Percentiles rank a stretch among this genome's conserved stretches.
Evolutionary conservation across 2,329 filamentous ascomycete genomes (phyloP).

Genomic region (Aspergillus pseudoviridinutans): DNA sequence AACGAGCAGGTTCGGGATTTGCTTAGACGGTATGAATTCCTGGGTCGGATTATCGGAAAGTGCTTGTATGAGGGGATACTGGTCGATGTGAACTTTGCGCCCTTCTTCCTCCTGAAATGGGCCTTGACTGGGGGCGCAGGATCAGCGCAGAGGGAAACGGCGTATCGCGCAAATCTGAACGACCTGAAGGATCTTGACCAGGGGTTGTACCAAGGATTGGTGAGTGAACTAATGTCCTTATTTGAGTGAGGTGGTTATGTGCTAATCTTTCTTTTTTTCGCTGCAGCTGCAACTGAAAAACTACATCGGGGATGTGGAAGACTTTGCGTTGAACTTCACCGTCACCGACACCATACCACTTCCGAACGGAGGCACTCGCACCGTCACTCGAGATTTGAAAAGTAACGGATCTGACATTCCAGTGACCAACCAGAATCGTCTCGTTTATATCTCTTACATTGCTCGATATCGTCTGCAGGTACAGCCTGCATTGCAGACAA

Average conservation of each 20-base stretch:
- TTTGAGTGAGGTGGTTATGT: neutral
- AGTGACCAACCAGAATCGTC: slow-evolving; percentile 88
- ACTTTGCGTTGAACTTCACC: slow-evolving; percentile 83
- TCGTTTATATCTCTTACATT: slow-evolving; percentile 91
- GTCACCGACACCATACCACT: slow-evolving; percentile 66
- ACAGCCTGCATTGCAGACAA: slow-evolving; percentile 77
- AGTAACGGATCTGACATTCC: slow-evolving; percentile 69
- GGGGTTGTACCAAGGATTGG: slow-evolving; percentile 80
- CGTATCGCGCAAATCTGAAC: slow-evolving; percentile 89
- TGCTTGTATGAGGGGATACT: slow-evolving; percentile 97
- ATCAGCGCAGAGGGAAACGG: slow-evolving; percentile 61
- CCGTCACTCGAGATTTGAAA: slow-evolving; percentile 70
- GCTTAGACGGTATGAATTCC: slow-evolving; percentile 77
- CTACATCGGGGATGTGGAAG: slow-evolving; percentile 73
- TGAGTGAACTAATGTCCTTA: slow-evolving; percentile 30
- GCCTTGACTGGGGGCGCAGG: slow-evolving; percentile 65
- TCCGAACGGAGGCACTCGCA: slow-evolving; percentile 52
- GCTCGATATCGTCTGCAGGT: slow-evolving; percentile 79
- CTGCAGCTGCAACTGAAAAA: slow-evolving; percentile 68
- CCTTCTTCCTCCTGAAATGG: slow-evolving; percentile 97
- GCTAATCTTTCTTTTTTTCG: neutral
- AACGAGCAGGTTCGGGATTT: slow-evolving; percentile 56
- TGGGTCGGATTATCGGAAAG: slow-evolving; percentile 90
- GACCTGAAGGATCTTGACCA: slow-evolving; percentile 91
- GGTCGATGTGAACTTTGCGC: slow-evolving; percentile 86